Evolutionary conservation across 257 asterid species (phyloP).

Genomic region (Solanum bulbocastanum): DNA sequence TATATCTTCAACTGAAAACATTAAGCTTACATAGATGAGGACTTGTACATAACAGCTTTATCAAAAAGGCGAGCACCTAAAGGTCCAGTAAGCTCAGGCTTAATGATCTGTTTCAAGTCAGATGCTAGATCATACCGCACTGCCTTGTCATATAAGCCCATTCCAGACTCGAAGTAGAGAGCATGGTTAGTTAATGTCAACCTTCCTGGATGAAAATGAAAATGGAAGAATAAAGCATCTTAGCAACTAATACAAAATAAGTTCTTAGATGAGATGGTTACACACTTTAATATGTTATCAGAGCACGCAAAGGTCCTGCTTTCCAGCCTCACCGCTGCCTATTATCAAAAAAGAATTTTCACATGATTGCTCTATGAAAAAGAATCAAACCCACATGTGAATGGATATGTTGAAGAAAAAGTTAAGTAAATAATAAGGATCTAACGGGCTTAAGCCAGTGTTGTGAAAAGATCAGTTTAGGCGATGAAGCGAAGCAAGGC

Average conservation of each 20-base stretch:
- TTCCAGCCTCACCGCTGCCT: not conserved
- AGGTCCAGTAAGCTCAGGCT: conserved; percentile 94
- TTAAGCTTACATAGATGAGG: conserved; percentile 59
- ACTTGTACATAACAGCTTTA: conserved; percentile 93
- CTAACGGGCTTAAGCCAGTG: not conserved
- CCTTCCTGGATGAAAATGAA: conserved; percentile 47
- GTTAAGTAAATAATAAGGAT: not conserved
- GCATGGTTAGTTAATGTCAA: conserved; percentile 77
- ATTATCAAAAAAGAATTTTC: not conserved
- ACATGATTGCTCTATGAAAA: not conserved
- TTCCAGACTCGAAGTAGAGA: conserved; percentile 80
- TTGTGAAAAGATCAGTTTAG: not conserved
- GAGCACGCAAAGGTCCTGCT: not conserved
- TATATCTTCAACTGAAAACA: conserved; percentile 10
- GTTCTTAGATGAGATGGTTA: not conserved
- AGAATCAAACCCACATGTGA: not conserved
- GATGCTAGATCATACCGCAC: conserved; percentile 71
- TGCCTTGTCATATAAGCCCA: conserved; percentile 84
- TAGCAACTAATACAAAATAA: not conserved
- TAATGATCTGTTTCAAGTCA: conserved; percentile 68
- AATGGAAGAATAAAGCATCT: not conserved
- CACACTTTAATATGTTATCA: not conserved
- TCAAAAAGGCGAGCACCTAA: conserved; percentile 92
- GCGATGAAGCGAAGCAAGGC: not conserved
- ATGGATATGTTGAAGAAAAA: not conserved